These are phyloP conservation scores for Pecoramyces ruminantium DNA, from an alignment of 192 early-diverging fungal genomes.

Conservation along the genomic window DNA sequence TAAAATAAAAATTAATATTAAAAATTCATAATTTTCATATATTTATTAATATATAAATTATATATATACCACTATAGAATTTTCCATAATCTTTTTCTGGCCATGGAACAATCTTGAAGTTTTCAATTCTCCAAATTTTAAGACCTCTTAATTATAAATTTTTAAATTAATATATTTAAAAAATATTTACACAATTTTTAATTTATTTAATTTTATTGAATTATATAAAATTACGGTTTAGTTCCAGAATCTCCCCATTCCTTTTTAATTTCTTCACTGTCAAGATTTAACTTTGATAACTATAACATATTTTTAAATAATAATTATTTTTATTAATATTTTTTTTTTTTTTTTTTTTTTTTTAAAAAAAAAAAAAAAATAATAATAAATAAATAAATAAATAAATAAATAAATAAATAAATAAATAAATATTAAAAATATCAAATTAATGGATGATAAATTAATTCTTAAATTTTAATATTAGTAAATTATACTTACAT, in stretches of 20 bases:
- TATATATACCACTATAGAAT: slow-evolving; percentile 39
- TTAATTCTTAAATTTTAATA: too few relatives aligned
- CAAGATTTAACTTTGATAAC: background rate
- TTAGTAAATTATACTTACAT: background rate
- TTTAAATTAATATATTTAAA: background rate
- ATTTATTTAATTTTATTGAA: background rate
- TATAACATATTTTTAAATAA: too few relatives aligned
- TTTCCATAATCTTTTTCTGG: slow-evolving; percentile 40
- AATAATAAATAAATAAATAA: too few relatives aligned
- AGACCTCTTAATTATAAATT: slow-evolving; percentile 24
- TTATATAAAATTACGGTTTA: background rate
- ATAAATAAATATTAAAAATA: too few relatives aligned
- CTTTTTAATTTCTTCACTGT: background rate
- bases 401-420: too few relatives aligned
- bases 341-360: too few relatives aligned
- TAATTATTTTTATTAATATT: too few relatives aligned
- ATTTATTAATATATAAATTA: too few relatives aligned
- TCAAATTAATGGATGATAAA: too few relatives aligned
- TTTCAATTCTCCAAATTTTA: slow-evolving; percentile 61
- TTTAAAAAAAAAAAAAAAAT: too few relatives aligned
- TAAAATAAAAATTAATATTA: too few relatives aligned
- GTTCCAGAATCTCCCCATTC: background rate
- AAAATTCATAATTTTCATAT: too few relatives aligned
- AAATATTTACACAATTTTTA: background rate
- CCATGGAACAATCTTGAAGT: slow-evolving; percentile 49